Percentiles rank a stretch among this genome's conserved stretches.
These are phyloP conservation scores for Babesia gibsoni DNA, from an alignment of 169 alveolate species.

Conservation along the genomic window DNA sequence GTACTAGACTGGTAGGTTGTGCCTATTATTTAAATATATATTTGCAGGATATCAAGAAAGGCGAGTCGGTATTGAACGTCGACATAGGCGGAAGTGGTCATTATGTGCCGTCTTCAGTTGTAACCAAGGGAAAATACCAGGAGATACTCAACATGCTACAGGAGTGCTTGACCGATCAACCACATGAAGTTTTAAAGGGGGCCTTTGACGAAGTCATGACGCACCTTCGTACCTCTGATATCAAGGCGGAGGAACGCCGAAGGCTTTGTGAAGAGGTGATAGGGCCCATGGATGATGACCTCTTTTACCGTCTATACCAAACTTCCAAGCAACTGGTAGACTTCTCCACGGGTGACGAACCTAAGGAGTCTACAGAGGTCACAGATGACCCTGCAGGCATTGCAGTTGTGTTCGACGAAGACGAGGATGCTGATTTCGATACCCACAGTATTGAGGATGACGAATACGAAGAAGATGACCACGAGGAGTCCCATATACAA, in stretches of 20 bases:
- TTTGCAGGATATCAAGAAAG: constrained; percentile 70
- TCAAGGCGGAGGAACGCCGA: constrained; percentile 78
- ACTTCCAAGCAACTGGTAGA: constrained; percentile 73
- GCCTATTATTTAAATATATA: constrained; percentile 10
- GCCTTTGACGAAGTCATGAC: constrained; percentile 92
- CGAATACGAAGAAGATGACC: constrained; percentile 42
- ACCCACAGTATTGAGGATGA: constrained; percentile 47
- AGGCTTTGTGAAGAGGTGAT: constrained; percentile 73
- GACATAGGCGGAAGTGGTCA: constrained; percentile 79
- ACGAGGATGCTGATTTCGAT: constrained; percentile 57
- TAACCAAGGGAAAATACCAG: constrained; percentile 87
- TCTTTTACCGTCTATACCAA: constrained; percentile 57
- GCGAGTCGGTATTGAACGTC: constrained; percentile 81
- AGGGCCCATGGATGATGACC: constrained; percentile 67
- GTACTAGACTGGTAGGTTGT: constrained; percentile 59
- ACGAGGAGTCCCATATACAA: constrained; percentile 20
- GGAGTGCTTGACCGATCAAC: constrained; percentile 88
- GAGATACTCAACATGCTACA: constrained; percentile 83
- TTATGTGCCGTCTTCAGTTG: constrained; percentile 90
- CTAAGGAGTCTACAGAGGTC: constrained; percentile 25
- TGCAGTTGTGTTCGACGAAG: constrained; percentile 78
- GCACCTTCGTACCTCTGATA: constrained; percentile 81
- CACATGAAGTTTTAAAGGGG: constrained; percentile 87
- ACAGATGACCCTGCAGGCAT: constrained; percentile 70
- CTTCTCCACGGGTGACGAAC: constrained; percentile 65